These are phyloP conservation scores for Nakazawaea wyomingensis DNA, from an alignment of 805 yeast species.

Conservation along the genomic window DNA sequence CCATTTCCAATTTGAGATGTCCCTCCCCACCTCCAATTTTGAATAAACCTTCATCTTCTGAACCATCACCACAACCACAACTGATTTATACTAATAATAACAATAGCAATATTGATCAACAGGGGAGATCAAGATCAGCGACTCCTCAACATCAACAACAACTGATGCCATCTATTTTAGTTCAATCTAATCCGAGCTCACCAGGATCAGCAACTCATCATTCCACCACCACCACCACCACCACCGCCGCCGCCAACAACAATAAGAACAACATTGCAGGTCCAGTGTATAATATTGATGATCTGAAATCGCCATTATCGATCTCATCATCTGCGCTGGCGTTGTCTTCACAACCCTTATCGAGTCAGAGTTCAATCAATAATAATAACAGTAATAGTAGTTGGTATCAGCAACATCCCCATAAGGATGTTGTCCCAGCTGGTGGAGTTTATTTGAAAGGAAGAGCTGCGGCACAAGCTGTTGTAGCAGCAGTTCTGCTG, in stretches of 20 bases:
- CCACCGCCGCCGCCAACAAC: too few species aligned
- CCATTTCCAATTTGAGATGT: conserved; percentile 53
- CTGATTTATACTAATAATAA: conserved; percentile 21
- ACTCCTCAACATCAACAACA: conserved; percentile 7
- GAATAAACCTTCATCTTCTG: conserved; percentile 5
- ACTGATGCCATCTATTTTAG: conserved; percentile 11
- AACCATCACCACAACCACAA: conserved; percentile 18
- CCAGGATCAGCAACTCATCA: conserved; percentile 8
- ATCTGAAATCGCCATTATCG: conserved; percentile 8
- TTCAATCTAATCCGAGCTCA: conserved; percentile 3
- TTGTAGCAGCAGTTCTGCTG: conserved; percentile 35
- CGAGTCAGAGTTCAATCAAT: background rate
- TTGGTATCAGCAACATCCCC: too few species aligned
- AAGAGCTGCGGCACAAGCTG: conserved; percentile 32
- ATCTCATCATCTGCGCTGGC: conserved; percentile 6
- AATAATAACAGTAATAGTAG: too few species aligned
- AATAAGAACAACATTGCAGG: too few species aligned
- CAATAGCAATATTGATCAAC: conserved; percentile 13
- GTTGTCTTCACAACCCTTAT: background rate
- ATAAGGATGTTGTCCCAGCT: conserved; percentile 34
- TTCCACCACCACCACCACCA: too few species aligned
- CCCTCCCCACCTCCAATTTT: conserved; percentile 74
- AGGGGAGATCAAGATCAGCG: conserved; percentile 2
- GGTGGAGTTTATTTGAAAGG: conserved; percentile 41
- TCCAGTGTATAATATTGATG: conserved; percentile 1